These are phyloP conservation scores for Trifolium repens DNA, from an alignment of 306 rosid genomes.

Conservation along the genomic window DNA sequence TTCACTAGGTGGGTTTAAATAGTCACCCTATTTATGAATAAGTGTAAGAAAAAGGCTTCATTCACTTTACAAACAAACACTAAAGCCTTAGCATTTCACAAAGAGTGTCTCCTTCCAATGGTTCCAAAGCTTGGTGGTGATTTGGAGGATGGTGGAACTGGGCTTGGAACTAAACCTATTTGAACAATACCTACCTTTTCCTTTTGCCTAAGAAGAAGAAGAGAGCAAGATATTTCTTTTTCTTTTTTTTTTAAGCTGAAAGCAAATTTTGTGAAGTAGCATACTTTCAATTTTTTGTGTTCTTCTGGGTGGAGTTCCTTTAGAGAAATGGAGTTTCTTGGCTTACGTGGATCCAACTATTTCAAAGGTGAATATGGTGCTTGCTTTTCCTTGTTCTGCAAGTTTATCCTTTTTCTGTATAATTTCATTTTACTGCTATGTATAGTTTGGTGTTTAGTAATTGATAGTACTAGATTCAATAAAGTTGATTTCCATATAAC, in stretches of 20 bases:
- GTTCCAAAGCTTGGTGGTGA: slow-evolving; percentile 51
- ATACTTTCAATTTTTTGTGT: slow-evolving; percentile 38
- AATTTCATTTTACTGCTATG: slow-evolving; percentile 21
- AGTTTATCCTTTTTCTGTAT: neutral
- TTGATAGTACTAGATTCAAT: slow-evolving; percentile 32
- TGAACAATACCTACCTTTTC: slow-evolving; percentile 48
- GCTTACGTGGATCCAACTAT: slow-evolving; percentile 38
- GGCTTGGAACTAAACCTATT: slow-evolving; percentile 59
- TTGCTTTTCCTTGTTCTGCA: slow-evolving; percentile 32
- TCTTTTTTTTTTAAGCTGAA: neutral
- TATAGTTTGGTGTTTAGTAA: slow-evolving; percentile 2
- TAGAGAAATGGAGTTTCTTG: slow-evolving; percentile 43
- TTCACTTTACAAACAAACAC: slow-evolving; percentile 28
- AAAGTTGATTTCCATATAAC: slow-evolving; percentile 18
- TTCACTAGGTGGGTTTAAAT: slow-evolving; percentile 44
- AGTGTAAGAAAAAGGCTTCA: slow-evolving; percentile 31
- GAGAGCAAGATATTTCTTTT: neutral
- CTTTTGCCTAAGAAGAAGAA: slow-evolving; percentile 30
- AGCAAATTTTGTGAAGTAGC: slow-evolving; percentile 2
- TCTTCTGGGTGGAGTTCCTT: slow-evolving; percentile 52
- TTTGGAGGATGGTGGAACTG: slow-evolving; percentile 50
- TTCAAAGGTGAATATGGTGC: slow-evolving; percentile 41
- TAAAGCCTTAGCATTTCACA: slow-evolving; percentile 25
- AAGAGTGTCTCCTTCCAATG: slow-evolving; percentile 50
- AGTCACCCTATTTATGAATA: slow-evolving; percentile 39